Percentiles rank a stretch among this genome's conserved stretches.
These are phyloP conservation scores for Aspergillus aculeatus DNA, from an alignment of 2,329 filamentous ascomycete species.

Conservation along the genomic window DNA sequence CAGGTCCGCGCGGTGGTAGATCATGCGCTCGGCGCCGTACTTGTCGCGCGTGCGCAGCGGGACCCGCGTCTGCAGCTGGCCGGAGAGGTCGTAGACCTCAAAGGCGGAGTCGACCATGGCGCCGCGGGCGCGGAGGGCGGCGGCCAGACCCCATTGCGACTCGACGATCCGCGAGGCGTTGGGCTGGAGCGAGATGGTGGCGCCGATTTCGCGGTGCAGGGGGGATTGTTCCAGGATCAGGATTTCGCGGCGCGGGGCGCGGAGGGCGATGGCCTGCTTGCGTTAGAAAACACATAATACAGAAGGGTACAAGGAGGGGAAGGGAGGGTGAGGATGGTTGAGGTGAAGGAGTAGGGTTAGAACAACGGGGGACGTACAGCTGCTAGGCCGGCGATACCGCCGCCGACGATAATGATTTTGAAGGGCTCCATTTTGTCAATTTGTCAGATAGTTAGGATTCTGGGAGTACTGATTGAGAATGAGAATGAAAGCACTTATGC, in stretches of 20 bases:
- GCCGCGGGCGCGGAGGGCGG: not conserved
- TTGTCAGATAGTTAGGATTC: too few species aligned
- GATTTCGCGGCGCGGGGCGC: conserved; percentile 21
- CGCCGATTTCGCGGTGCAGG: conserved; percentile 45
- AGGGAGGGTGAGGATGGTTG: too few species aligned
- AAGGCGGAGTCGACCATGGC: conserved; percentile 25
- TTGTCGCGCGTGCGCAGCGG: conserved; percentile 18
- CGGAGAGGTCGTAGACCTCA: conserved; percentile 25
- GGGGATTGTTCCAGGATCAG: conserved; percentile 26
- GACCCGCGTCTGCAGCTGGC: conserved; percentile 17
- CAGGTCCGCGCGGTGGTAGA: conserved; percentile 26
- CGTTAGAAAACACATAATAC: too few species aligned
- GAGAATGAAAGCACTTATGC: not conserved
- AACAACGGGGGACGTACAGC: conserved; percentile 16
- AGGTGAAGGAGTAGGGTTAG: too few species aligned
- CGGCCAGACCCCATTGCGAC: conserved; percentile 4
- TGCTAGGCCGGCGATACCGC: conserved; percentile 35
- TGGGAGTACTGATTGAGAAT: too few species aligned
- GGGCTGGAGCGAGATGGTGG: conserved; percentile 48
- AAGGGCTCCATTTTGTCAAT: conserved; percentile 21
- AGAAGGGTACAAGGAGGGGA: too few species aligned
- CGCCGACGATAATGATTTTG: conserved; percentile 54
- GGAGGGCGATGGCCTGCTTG: conserved; percentile 26
- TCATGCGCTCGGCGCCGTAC: conserved; percentile 22
- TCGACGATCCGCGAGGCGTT: conserved; percentile 28